Evolutionary conservation across 495 filamentous ascomycete genomes (phyloP).

Genomic region (Paragyromitra xinjiangensis): DNA sequence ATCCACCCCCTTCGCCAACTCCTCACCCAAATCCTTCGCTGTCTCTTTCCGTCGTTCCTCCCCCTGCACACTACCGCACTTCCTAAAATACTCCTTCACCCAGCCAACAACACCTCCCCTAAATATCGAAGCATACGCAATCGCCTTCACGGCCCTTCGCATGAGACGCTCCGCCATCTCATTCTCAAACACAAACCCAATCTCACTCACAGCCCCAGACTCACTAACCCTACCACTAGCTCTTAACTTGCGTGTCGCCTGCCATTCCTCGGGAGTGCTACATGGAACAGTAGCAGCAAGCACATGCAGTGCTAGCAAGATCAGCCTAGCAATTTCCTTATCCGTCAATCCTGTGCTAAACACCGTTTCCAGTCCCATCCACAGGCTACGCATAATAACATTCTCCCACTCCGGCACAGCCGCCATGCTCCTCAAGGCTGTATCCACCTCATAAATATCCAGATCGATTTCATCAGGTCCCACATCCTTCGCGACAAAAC

Average conservation of each 20-base stretch:
- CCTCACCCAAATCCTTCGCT: conserved; percentile 41
- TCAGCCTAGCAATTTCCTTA: conserved; percentile 66
- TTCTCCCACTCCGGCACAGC: conserved; percentile 57
- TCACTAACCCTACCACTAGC: conserved; percentile 65
- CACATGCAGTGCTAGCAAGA: conserved; percentile 67
- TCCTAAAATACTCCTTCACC: conserved; percentile 46
- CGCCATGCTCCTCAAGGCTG: conserved; percentile 52
- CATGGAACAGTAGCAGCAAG: conserved; percentile 65
- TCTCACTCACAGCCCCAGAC: conserved; percentile 53
- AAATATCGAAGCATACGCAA: conserved; percentile 58
- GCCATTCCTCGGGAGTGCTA: conserved; percentile 63
- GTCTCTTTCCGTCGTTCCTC: conserved; percentile 24
- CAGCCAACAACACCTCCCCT: conserved; percentile 25
- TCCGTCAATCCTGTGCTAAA: conserved; percentile 68
- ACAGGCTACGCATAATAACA: conserved; percentile 78
- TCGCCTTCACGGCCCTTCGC: conserved; percentile 65
- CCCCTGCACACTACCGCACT: conserved; percentile 37
- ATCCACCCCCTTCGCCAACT: conserved; percentile 34
- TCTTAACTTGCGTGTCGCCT: conserved; percentile 64
- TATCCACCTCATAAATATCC: conserved; percentile 63
- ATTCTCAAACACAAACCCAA: conserved; percentile 66
- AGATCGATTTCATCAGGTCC: conserved; percentile 62
- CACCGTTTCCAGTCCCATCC: conserved; percentile 73
- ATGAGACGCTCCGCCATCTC: conserved; percentile 68
- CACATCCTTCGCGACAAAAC: conserved; percentile 67